Evolutionary conservation across 768 basidiomycete species (phyloP).

Genomic region (Termitomyces sp.): DNA sequence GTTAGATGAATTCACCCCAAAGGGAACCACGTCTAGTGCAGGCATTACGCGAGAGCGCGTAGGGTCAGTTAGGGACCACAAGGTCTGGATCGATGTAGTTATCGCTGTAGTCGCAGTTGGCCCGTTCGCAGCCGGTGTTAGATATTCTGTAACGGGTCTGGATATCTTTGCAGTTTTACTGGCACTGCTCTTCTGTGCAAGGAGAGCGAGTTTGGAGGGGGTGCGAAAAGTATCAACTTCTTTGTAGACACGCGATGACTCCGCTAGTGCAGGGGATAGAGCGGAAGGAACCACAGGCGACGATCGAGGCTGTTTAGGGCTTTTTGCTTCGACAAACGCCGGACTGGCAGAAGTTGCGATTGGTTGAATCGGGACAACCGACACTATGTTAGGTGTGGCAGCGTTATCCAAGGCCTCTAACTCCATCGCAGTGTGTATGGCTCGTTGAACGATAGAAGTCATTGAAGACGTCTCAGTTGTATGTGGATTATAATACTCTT

Average conservation of each 20-base stretch:
- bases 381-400: slow-evolving; percentile 17
- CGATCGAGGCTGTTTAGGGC: slow-evolving; percentile 7
- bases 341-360: slow-evolving; percentile 13
- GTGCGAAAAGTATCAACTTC: slow-evolving; percentile 26
- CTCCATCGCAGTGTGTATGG: slow-evolving; percentile 65
- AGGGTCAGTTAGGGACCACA: slow-evolving; percentile 60
- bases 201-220: slow-evolving; percentile 71
- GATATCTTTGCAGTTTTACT: slow-evolving; percentile 41
- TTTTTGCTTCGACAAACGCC: slow-evolving; percentile 10
- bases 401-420: slow-evolving; percentile 51
- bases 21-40: slow-evolving; percentile 41
- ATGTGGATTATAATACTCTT: slow-evolving; percentile 14
- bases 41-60: slow-evolving; percentile 38
- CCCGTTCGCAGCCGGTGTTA: slow-evolving; percentile 80
- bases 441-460: slow-evolving; percentile 59
- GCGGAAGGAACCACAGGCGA: slow-evolving; percentile 13
- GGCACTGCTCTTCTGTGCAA: slow-evolving; percentile 55
- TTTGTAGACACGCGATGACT: slow-evolving; percentile 24
- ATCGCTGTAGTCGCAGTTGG: slow-evolving; percentile 82
- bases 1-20: slow-evolving; percentile 27
- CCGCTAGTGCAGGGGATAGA: background rate
- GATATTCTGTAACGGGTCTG: slow-evolving; percentile 58
- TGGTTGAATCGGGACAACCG: slow-evolving; percentile 16
- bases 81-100: slow-evolving; percentile 75
- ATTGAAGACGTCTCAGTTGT: slow-evolving; percentile 41